A percentile compares a stretch with the other conserved stretches of the same genome.
These are phyloP conservation scores for Cyclotella atomus DNA, from an alignment of 108 stramenopile genomes.

Conservation along the genomic window DNA sequence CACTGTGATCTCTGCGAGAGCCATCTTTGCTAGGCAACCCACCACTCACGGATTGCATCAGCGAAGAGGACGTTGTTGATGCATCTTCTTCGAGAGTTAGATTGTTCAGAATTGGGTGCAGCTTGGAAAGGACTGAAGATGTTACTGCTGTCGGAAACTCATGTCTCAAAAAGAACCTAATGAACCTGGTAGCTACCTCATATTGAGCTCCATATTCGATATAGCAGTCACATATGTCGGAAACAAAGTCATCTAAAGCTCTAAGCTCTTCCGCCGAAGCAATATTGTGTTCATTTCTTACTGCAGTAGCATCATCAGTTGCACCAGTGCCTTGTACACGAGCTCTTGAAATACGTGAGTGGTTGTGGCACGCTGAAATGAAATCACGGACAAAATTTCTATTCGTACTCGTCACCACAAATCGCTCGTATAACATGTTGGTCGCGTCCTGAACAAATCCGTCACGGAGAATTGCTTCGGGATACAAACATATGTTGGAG, in stretches of 20 bases:
- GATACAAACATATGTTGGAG: slow-evolving; percentile 74
- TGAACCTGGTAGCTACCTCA: slow-evolving; percentile 60
- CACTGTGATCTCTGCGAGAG: slow-evolving; percentile 37
- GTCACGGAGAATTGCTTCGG: slow-evolving; percentile 62
- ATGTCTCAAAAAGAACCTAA: slow-evolving; percentile 70
- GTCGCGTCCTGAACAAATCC: slow-evolving; percentile 24
- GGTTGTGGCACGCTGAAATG: slow-evolving; percentile 47
- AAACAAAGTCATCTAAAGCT: slow-evolving; percentile 73
- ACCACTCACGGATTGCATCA: slow-evolving; percentile 29
- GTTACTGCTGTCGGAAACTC: slow-evolving; percentile 63
- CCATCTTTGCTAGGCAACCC: slow-evolving; percentile 42
- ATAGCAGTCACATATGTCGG: slow-evolving; percentile 73
- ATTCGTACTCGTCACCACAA: slow-evolving; percentile 4
- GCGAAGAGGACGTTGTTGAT: slow-evolving; percentile 15
- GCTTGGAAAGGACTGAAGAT: slow-evolving; percentile 50
- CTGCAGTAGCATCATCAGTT: not conserved
- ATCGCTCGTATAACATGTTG: slow-evolving; percentile 16
- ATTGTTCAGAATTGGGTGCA: slow-evolving; percentile 69
- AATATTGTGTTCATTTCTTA: slow-evolving; percentile 1
- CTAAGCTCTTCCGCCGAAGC: slow-evolving; percentile 51
- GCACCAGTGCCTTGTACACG: slow-evolving; percentile 12
- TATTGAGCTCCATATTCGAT: slow-evolving; percentile 87
- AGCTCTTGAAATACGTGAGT: slow-evolving; percentile 46
- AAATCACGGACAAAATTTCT: slow-evolving; percentile 34
- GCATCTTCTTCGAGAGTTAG: slow-evolving; percentile 59